Evolutionary conservation across 306 rosid species (phyloP).

Genomic region (Sesbania bispinosa): DNA sequence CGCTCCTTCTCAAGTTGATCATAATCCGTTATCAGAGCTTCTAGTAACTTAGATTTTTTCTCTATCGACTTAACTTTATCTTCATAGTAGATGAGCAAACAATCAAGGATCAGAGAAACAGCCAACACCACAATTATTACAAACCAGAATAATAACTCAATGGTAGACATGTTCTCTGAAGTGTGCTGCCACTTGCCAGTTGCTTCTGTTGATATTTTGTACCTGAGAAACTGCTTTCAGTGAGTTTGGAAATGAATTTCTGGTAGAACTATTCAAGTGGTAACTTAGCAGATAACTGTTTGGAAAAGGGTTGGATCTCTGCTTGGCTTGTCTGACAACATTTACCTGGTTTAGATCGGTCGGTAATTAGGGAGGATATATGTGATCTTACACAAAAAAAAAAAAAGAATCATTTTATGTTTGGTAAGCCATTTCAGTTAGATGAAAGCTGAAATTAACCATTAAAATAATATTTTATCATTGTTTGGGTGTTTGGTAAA

Average conservation of each 20-base stretch:
- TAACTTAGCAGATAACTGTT: too few species aligned
- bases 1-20: neutral
- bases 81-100: neutral
- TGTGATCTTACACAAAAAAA: too few species aligned
- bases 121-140: neutral
- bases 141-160: neutral
- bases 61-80: conserved; percentile 27
- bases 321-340: neutral
- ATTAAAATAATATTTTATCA: too few species aligned
- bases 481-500: too few species aligned
- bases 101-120: neutral
- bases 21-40: conserved; percentile 18
- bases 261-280: neutral
- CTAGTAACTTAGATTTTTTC: conserved; percentile 6
- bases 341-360: neutral
- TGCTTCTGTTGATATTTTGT: too few species aligned
- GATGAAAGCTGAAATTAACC: too few species aligned
- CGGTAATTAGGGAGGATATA: too few species aligned
- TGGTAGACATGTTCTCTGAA: too few species aligned
- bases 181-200: conserved; percentile 4
- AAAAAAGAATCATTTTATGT: too few species aligned
- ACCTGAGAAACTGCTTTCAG: neutral
- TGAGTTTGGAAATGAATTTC: neutral
- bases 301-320: neutral
- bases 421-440: too few species aligned